A percentile compares a stretch with the other conserved stretches of the same genome.
These are phyloP conservation scores for Astrothelium subdiscretum DNA, from an alignment of 495 filamentous ascomycete genomes.

Conservation along the genomic window DNA sequence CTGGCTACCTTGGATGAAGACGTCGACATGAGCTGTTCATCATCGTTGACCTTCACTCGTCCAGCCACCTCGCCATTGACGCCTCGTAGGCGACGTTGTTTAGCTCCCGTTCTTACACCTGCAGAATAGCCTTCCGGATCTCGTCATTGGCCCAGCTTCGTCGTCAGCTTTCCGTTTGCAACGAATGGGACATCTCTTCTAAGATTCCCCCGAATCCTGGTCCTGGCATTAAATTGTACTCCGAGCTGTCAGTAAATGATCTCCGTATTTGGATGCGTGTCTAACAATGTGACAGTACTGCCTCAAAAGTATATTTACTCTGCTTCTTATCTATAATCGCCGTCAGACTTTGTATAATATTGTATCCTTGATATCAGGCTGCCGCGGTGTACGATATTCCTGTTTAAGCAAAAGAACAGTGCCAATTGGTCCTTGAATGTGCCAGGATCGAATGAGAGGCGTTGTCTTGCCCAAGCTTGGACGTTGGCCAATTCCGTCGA, in stretches of 20 bases:
- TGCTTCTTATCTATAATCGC: background rate
- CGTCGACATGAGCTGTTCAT: background rate
- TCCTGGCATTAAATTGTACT: background rate
- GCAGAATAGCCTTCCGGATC: background rate
- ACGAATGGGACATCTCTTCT: background rate
- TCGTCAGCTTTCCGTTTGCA: background rate
- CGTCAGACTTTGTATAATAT: background rate
- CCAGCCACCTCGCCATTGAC: slow-evolving; percentile 1
- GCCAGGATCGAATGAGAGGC: background rate
- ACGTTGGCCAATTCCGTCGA: background rate
- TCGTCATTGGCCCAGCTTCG: background rate
- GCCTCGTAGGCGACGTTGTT: background rate
- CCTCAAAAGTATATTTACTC: background rate
- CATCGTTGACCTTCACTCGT: background rate
- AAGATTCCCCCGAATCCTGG: background rate
- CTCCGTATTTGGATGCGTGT: background rate
- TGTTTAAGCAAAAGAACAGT: background rate
- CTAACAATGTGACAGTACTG: background rate
- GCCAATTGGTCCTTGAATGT: background rate
- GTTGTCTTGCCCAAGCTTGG: background rate
- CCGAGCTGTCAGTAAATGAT: background rate
- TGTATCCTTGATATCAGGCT: background rate
- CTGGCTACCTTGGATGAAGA: background rate
- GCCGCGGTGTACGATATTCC: background rate
- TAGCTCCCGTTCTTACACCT: slow-evolving; percentile 1